Evolutionary conservation across 1,284 basidiomycete genomes (phyloP).

Genomic region (Tetrapyrgos nigripes): DNA sequence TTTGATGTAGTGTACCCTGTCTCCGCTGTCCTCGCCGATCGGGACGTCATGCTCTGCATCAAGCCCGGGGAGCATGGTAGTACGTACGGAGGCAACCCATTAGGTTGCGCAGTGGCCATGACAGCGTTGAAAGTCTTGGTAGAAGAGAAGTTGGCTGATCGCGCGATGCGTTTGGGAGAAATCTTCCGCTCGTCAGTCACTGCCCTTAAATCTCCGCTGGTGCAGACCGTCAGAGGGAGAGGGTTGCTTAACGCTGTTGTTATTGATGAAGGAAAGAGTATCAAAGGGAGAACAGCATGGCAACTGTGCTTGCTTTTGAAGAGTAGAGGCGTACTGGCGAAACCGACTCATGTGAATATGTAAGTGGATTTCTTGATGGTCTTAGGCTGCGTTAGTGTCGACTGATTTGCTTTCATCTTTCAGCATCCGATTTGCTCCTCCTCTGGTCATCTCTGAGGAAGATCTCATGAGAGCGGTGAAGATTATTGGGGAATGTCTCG

Average conservation of each 20-base stretch:
- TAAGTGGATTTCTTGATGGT: constrained; percentile 45
- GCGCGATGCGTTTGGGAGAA: constrained; percentile 82
- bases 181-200: constrained; percentile 77
- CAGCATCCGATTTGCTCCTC: constrained; percentile 95
- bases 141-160: constrained; percentile 84
- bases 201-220: constrained; percentile 72
- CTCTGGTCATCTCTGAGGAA: constrained; percentile 89
- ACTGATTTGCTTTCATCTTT: constrained; percentile 9
- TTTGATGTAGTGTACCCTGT: constrained; percentile 87
- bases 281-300: constrained; percentile 89
- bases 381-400: constrained; percentile 9
- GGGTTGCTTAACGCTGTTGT: constrained; percentile 95
- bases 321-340: constrained; percentile 89
- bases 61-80: constrained; percentile 98
- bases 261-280: constrained; percentile 85
- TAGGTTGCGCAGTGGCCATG: constrained; percentile 94
- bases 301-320: constrained; percentile 95
- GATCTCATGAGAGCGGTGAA: constrained; percentile 80
- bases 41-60: constrained; percentile 94
- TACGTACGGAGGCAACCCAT: constrained; percentile 95
- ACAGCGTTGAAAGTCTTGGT: constrained; percentile 90
- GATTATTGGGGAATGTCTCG: constrained; percentile 80
- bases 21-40: constrained; percentile 90
- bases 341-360: constrained; percentile 97
- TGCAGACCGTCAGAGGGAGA: constrained; percentile 81